Evolutionary conservation across 331 rosid genomes (phyloP).

Genomic region (Rosa hybrid): DNA sequence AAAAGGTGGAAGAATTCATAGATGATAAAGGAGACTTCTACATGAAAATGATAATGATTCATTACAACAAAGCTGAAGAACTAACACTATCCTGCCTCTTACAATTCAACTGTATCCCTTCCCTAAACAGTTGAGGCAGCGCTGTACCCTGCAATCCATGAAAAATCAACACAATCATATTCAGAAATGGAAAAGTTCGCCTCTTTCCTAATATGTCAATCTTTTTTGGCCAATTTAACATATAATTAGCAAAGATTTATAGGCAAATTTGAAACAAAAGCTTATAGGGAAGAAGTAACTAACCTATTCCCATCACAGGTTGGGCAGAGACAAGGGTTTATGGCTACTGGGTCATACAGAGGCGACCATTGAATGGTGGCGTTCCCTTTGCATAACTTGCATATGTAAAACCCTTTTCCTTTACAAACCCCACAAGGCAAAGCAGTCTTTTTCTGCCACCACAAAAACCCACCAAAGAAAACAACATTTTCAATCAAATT

Average conservation of each 20-base stretch:
- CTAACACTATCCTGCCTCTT: background rate
- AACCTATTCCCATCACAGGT: slow-evolving; percentile 95
- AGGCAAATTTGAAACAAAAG: background rate
- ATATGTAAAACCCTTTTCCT: slow-evolving; percentile 86
- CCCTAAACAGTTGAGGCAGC: slow-evolving; percentile 71
- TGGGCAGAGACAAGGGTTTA: slow-evolving; percentile 83
- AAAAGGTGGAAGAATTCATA: background rate
- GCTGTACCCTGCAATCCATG: slow-evolving; percentile 57
- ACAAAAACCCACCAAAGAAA: slow-evolving; percentile 20
- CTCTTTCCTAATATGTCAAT: background rate
- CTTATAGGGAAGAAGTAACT: background rate
- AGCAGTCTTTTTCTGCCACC: slow-evolving; percentile 55
- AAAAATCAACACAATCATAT: background rate
- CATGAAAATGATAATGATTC: background rate
- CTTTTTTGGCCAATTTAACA: background rate
- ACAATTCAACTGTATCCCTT: slow-evolving; percentile 56
- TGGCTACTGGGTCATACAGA: slow-evolving; percentile 79
- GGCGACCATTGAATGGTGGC: slow-evolving; percentile 85
- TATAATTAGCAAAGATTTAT: background rate
- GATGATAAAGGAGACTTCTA: background rate
- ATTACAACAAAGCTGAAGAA: background rate
- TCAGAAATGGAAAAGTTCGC: background rate
- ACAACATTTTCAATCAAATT: background rate
- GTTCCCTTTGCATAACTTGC: slow-evolving; percentile 86
- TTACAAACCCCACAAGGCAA: slow-evolving; percentile 72